Evolutionary conservation across 768 basidiomycete species (phyloP).

Genomic region (Exidia glandulosa): DNA sequence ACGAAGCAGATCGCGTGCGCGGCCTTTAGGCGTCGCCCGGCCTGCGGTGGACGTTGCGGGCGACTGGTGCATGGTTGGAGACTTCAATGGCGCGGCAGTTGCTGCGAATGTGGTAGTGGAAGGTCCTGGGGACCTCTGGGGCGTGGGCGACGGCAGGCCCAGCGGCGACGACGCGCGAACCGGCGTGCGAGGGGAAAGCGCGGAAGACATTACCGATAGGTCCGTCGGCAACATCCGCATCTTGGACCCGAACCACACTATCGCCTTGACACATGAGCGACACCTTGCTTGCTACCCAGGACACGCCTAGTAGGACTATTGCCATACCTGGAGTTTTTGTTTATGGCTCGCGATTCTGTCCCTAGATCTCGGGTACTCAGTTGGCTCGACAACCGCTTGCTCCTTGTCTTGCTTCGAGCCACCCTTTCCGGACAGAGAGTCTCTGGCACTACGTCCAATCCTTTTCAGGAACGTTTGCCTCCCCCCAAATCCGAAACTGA

Average conservation of each 20-base stretch:
- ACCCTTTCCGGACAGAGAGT: too few relatives aligned
- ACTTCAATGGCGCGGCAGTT: background rate
- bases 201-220: background rate
- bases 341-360: too few relatives aligned
- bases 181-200: background rate
- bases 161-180: constrained; percentile 32
- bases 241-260: background rate
- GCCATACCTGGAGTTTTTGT: too few relatives aligned
- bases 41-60: constrained; percentile 18
- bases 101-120: constrained; percentile 3
- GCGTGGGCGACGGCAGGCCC: constrained; percentile 28
- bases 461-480: too few relatives aligned
- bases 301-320: too few relatives aligned
- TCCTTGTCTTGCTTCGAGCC: too few relatives aligned
- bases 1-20: constrained; percentile 66
- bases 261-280: too few relatives aligned
- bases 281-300: too few relatives aligned
- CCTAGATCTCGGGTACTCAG: too few relatives aligned
- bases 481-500: too few relatives aligned
- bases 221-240: background rate
- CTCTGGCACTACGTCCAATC: too few relatives aligned
- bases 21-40: constrained; percentile 30
- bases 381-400: too few relatives aligned
- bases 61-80: constrained; percentile 13
- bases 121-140: constrained; percentile 8